Conservation (phyloP, 805 yeast species). For the Kodamaea kakaduensis region DNA sequence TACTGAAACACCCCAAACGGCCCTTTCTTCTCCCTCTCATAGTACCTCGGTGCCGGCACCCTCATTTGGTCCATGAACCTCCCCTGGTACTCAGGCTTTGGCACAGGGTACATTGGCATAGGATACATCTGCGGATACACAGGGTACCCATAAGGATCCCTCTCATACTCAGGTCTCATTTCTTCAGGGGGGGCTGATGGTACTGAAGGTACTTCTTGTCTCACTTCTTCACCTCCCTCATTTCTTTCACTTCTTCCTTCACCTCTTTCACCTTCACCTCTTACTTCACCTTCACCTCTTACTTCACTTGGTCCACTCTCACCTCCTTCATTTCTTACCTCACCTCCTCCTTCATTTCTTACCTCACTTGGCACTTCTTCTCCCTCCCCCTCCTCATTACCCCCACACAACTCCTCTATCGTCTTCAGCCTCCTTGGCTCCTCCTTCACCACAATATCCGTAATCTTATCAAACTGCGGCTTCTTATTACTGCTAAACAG, state of each 20-base stretch:
- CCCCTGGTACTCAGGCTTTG: no score
- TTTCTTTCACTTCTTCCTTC: no score
- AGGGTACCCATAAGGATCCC: no score
- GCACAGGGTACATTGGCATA: no score
- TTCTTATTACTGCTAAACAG: conserved; percentile 19
- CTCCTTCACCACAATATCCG: conserved; percentile 1
- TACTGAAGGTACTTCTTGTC: no score
- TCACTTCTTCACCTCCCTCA: no score
- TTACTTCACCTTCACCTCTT: no score
- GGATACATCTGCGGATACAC: background rate
- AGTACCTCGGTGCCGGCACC: conserved; percentile 1
- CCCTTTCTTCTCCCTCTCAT: background rate
- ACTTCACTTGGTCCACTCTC: background rate
- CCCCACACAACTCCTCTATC: conserved; percentile 1
- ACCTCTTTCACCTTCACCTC: no score
- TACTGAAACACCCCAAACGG: conserved; percentile 1
- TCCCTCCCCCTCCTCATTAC: background rate
- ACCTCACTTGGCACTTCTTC: background rate
- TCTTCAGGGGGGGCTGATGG: no score
- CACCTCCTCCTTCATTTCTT: background rate
- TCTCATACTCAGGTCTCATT: no score
- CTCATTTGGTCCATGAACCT: background rate
- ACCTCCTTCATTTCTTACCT: background rate
- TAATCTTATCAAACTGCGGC: conserved; percentile 1
- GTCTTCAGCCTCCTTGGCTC: background rate